Percentiles rank a stretch among this genome's conserved stretches.
These are phyloP conservation scores for Gliomastix tumulicola DNA, from an alignment of 2,329 filamentous ascomycete species.

Conservation along the genomic window DNA sequence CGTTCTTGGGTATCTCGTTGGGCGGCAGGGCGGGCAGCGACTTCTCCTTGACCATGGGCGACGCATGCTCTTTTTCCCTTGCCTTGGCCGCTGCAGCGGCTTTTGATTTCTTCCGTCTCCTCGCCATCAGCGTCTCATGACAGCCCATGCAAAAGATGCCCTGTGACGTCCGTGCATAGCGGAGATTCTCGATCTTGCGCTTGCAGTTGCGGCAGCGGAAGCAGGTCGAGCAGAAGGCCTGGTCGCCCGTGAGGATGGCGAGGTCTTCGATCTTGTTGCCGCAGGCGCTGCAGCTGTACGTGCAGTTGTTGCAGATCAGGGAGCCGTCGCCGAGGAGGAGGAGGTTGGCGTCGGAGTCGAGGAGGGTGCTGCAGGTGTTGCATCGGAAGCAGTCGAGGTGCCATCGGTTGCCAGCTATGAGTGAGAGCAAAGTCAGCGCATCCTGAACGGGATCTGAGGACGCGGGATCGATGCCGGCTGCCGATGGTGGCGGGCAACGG, in stretches of 20 bases:
- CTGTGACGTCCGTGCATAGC: slow-evolving; percentile 95
- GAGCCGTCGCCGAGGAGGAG: slow-evolving; percentile 95
- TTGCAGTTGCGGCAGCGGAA: slow-evolving; percentile 98
- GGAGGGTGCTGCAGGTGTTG: slow-evolving; percentile 88
- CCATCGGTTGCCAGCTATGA: slow-evolving; percentile 85
- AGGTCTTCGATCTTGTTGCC: slow-evolving; percentile 97
- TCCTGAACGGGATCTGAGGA: too few species aligned
- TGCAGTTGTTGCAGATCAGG: slow-evolving; percentile 98
- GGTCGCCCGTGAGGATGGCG: slow-evolving; percentile 93
- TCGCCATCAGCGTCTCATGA: slow-evolving; percentile 92
- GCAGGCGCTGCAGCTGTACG: slow-evolving; percentile 96
- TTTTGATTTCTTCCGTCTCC: slow-evolving; percentile 80
- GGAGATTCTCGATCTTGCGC: slow-evolving; percentile 94
- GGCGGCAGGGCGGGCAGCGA: slow-evolving; percentile 86
- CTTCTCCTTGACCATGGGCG: slow-evolving; percentile 75
- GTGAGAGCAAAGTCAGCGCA: slow-evolving; percentile 16
- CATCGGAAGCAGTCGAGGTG: slow-evolving; percentile 98
- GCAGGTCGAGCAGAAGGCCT: slow-evolving; percentile 95
- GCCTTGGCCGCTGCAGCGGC: slow-evolving; percentile 54
- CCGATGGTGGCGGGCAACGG: too few species aligned
- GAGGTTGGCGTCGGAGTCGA: slow-evolving; percentile 97
- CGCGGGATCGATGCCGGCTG: too few species aligned
- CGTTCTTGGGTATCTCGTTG: slow-evolving; percentile 56
- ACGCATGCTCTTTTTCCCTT: slow-evolving; percentile 52
- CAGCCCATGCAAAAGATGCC: slow-evolving; percentile 99